Percentiles rank a stretch among this genome's conserved stretches.
Conservation (phyloP, 495 filamentous ascomycete genomes). For the Stereocaulon alpinum region DNA sequence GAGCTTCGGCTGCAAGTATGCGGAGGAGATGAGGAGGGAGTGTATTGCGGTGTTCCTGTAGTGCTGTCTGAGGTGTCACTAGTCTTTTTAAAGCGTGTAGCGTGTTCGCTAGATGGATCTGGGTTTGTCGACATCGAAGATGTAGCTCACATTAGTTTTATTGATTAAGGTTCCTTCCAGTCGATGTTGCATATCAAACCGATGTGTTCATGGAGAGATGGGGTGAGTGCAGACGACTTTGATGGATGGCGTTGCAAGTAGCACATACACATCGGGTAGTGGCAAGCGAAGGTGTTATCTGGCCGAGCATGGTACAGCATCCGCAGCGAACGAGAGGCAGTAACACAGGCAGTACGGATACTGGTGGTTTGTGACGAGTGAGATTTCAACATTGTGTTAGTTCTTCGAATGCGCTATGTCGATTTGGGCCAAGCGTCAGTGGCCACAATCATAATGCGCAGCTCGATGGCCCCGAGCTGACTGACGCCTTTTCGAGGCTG, state of each 20-base stretch:
- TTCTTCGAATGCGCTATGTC: not conserved
- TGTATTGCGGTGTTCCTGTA: constrained; percentile 13
- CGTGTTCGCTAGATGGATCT: not conserved
- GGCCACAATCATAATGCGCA: not conserved
- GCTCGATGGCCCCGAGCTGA: no score
- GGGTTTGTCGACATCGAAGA: constrained; percentile 3
- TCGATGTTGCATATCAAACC: not conserved
- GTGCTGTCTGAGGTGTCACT: constrained; percentile 7
- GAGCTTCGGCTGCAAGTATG: constrained; percentile 4
- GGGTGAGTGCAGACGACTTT: not conserved
- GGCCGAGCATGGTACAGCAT: not conserved
- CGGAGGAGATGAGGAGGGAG: constrained; percentile 14
- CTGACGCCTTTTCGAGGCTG: no score
- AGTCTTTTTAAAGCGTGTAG: constrained; percentile 1
- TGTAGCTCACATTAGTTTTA: not conserved
- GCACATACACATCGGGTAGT: not conserved
- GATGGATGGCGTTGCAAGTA: not conserved
- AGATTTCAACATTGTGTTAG: not conserved
- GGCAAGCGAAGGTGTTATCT: not conserved
- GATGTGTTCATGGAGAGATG: not conserved
- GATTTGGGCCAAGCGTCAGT: not conserved
- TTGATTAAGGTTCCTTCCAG: not conserved
- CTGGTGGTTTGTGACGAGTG: not conserved
- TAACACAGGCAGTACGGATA: not conserved
- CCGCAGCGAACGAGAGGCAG: not conserved